These are phyloP conservation scores for Notholithocarpus densiflorus DNA, from an alignment of 306 rosid genomes.

Conservation along the genomic window DNA sequence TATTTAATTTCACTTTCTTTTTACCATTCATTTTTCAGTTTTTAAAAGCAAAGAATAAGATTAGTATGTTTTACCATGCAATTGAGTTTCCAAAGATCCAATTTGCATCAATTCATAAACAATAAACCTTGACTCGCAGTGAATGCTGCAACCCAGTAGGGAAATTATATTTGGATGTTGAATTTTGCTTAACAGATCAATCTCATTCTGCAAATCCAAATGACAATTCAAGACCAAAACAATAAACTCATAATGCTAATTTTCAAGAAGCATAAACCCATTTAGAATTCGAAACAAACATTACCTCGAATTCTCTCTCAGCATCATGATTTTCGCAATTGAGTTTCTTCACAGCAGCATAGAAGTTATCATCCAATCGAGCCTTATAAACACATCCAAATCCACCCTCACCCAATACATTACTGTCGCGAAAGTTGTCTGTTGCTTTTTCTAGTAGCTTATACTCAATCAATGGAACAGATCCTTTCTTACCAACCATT, in stretches of 20 bases:
- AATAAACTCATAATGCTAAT: background rate
- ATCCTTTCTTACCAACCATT: slow-evolving; percentile 56
- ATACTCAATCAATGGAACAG: slow-evolving; percentile 63
- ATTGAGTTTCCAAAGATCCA: slow-evolving; percentile 80
- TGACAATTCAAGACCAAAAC: slow-evolving; percentile 1
- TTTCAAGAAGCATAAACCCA: background rate
- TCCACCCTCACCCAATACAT: slow-evolving; percentile 84
- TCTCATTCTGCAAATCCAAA: slow-evolving; percentile 79
- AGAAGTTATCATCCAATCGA: slow-evolving; percentile 56
- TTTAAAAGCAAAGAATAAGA: background rate
- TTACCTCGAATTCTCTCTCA: slow-evolving; percentile 78
- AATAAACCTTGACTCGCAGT: slow-evolving; percentile 54
- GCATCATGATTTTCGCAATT: slow-evolving; percentile 59
- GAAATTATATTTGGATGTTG: slow-evolving; percentile 79
- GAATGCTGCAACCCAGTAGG: slow-evolving; percentile 63
- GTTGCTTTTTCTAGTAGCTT: slow-evolving; percentile 68
- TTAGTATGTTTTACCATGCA: slow-evolving; percentile 62
- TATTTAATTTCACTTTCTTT: background rate
- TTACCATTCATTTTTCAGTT: background rate
- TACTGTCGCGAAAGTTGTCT: slow-evolving; percentile 54
- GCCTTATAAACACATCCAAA: slow-evolving; percentile 95
- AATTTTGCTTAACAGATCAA: slow-evolving; percentile 63
- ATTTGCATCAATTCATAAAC: slow-evolving; percentile 83
- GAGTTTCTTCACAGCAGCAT: slow-evolving; percentile 79
- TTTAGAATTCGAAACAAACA: background rate